These are phyloP conservation scores for Monilinia aucupariae DNA, from an alignment of 2,329 filamentous ascomycete genomes.

Conservation along the genomic window DNA sequence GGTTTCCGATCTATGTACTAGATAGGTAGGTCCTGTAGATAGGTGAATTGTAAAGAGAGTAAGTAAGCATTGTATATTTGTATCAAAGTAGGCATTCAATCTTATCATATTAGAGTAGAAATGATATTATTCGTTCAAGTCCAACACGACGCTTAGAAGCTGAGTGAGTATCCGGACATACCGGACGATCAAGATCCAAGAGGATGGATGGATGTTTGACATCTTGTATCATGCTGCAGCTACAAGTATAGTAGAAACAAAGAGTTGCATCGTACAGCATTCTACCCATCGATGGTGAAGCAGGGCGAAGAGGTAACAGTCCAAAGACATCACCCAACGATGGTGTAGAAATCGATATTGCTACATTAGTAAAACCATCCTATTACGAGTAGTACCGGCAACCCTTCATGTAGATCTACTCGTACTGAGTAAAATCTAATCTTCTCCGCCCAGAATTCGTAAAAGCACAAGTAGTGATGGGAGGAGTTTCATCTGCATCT, in stretches of 20 bases:
- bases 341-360: background rate
- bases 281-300: background rate
- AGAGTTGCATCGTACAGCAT: no score
- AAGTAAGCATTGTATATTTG: no score
- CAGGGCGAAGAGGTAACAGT: no score
- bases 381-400: no score
- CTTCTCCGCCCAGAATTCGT: background rate
- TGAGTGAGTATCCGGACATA: background rate
- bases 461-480: background rate
- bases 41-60: no score
- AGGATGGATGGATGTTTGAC: constrained; percentile 2
- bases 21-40: no score
- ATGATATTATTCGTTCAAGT: background rate
- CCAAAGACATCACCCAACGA: background rate
- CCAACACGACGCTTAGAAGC: background rate
- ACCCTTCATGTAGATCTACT: background rate
- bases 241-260: no score
- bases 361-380: background rate
- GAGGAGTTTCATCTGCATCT: background rate
- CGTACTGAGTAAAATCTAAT: no score
- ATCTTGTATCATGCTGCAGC: constrained; percentile 7
- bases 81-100: no score
- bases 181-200: background rate
- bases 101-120: background rate
- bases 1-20: no score